These are phyloP conservation scores for Rhododendron griersonianum DNA, from an alignment of 148 eudicot genomes.

Conservation along the genomic window DNA sequence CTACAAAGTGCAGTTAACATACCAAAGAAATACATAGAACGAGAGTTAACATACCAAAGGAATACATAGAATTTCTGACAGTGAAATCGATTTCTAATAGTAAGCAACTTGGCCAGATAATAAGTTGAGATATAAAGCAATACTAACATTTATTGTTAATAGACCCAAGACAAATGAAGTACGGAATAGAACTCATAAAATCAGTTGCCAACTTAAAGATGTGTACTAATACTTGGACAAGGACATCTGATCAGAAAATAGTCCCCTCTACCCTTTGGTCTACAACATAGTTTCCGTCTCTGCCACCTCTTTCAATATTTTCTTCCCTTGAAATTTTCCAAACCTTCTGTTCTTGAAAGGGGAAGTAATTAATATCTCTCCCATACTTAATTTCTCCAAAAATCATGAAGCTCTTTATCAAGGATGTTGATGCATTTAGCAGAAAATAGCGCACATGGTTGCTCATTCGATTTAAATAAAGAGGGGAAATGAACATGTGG, in stretches of 20 bases:
- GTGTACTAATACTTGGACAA: not conserved
- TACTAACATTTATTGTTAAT: not conserved
- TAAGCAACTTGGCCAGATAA: not conserved
- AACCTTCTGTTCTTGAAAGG: not conserved
- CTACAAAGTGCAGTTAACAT: not conserved
- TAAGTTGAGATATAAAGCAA: not conserved
- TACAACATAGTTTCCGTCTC: not conserved
- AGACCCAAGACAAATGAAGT: too few relatives aligned
- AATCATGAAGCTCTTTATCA: not conserved
- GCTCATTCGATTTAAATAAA: not conserved
- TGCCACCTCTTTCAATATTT: too few relatives aligned
- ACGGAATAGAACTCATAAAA: too few relatives aligned
- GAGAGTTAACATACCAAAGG: not conserved
- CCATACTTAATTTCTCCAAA: too few relatives aligned
- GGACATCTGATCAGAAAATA: not conserved
- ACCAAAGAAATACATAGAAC: too few relatives aligned
- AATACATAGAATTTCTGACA: not conserved
- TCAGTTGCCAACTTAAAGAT: too few relatives aligned
- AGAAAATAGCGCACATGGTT: not conserved
- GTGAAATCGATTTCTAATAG: not conserved
- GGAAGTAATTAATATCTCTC: not conserved
- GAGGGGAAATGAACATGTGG: too few relatives aligned
- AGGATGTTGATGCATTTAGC: not conserved
- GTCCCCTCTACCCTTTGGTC: not conserved
- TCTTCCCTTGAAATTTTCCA: not conserved